Conservation (phyloP, 179 eudicot species). For the Corrigiola litoralis region DNA sequence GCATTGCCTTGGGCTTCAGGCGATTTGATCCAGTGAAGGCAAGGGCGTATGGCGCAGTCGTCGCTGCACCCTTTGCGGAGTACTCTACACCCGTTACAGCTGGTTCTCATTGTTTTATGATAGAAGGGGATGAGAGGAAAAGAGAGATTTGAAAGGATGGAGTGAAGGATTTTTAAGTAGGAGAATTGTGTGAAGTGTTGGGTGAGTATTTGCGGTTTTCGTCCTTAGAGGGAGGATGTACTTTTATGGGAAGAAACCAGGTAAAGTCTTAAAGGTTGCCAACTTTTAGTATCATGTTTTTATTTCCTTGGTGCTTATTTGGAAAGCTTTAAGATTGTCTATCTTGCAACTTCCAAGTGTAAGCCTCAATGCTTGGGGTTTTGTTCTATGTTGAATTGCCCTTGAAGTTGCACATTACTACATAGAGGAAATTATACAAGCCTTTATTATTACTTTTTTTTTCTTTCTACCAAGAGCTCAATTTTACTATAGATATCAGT, state of each 20-base stretch:
- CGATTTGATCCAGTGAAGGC: constrained; percentile 44
- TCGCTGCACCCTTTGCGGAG: constrained; percentile 45
- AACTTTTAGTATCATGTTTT: neutral
- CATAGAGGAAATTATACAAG: neutral
- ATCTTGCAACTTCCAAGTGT: constrained; percentile 28
- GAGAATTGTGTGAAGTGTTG: neutral
- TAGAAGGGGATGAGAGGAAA: neutral
- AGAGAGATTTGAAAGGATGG: neutral
- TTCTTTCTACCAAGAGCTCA: neutral
- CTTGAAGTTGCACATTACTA: neutral
- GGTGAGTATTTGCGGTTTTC: neutral
- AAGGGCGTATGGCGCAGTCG: constrained; percentile 38
- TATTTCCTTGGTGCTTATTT: neutral
- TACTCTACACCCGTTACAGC: constrained; percentile 48
- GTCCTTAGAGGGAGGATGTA: constrained; percentile 16
- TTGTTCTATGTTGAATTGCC: constrained; percentile 13
- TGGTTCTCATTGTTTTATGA: constrained; percentile 33
- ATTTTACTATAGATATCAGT: too few species aligned
- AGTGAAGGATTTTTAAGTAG: neutral
- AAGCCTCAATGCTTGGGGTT: constrained; percentile 26
- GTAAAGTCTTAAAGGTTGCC: constrained; percentile 5
- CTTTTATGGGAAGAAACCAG: constrained; percentile 26
- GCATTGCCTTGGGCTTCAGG: constrained; percentile 49
- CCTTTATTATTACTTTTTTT: neutral
- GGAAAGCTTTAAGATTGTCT: constrained; percentile 28